Conservation (phyloP, 1,284 basidiomycete species). For the Malassezia slooffiae region DNA sequence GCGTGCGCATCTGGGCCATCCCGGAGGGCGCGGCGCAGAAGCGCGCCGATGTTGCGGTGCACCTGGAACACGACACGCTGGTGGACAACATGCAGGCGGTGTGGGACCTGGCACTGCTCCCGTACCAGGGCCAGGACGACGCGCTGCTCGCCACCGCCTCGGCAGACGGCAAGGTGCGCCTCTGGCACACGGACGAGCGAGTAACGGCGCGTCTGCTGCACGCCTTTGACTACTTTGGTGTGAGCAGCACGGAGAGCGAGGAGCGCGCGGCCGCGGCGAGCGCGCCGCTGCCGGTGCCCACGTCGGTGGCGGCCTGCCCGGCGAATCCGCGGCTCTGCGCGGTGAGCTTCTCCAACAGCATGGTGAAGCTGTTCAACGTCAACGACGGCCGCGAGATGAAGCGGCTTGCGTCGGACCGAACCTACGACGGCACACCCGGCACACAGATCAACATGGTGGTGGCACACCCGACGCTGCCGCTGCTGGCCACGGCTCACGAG, state of each 20-base stretch:
- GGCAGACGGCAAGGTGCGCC: constrained; percentile 80
- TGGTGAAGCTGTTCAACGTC: constrained; percentile 80
- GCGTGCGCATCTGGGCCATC: constrained; percentile 79
- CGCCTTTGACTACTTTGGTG: constrained; percentile 63
- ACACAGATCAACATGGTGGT: constrained; percentile 80
- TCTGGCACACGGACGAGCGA: constrained; percentile 54
- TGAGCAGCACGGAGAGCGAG: constrained; percentile 49
- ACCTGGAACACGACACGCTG: constrained; percentile 51
- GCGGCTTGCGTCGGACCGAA: constrained; percentile 57
- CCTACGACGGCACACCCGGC: constrained; percentile 52
- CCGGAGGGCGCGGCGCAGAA: constrained; percentile 49
- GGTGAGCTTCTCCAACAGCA: constrained; percentile 78
- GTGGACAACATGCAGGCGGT: constrained; percentile 83
- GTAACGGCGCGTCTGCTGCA: constrained; percentile 43
- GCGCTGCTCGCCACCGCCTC: constrained; percentile 70
- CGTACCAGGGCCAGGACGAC: constrained; percentile 29
- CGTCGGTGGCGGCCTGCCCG: constrained; percentile 65
- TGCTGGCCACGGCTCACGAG: constrained; percentile 81
- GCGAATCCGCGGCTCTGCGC: constrained; percentile 48
- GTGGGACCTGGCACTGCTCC: constrained; percentile 68
- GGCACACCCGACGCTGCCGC: constrained; percentile 78
- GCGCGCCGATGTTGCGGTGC: constrained; percentile 61
- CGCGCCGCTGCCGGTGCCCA: constrained; percentile 54
- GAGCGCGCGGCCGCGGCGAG: constrained; percentile 32
- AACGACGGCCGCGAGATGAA: constrained; percentile 69